Conservation (phyloP, 1,284 basidiomycete species). For the Cryptococcus sp. region DNA sequence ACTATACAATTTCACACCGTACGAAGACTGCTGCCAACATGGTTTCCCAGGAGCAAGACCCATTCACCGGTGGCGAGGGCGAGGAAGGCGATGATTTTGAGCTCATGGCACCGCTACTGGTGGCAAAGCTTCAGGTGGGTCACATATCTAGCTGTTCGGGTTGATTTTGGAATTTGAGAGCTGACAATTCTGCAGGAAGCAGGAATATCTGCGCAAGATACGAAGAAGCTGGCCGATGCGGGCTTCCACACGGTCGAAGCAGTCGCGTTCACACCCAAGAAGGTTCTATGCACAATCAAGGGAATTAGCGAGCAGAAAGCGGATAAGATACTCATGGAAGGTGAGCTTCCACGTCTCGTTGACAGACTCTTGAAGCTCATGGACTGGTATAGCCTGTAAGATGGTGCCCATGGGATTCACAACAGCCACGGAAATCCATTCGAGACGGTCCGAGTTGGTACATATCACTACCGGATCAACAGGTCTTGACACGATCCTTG, state of each 20-base stretch:
- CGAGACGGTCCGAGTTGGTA: slow-evolving; percentile 91
- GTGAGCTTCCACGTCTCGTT: slow-evolving; percentile 55
- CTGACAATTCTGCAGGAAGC: slow-evolving; percentile 63
- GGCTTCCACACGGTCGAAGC: slow-evolving; percentile 94
- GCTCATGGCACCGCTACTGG: slow-evolving; percentile 73
- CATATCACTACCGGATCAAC: slow-evolving; percentile 97
- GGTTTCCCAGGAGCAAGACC: slow-evolving; percentile 40
- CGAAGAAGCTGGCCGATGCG: slow-evolving; percentile 90
- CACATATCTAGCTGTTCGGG: not conserved
- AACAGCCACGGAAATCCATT: slow-evolving; percentile 96
- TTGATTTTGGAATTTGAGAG: not conserved
- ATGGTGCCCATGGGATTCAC: slow-evolving; percentile 97
- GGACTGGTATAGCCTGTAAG: slow-evolving; percentile 71
- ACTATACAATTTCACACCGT: not conserved
- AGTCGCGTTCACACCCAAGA: slow-evolving; percentile 97
- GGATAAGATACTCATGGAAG: slow-evolving; percentile 91
- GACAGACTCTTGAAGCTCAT: slow-evolving; percentile 1
- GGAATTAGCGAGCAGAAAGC: slow-evolving; percentile 98
- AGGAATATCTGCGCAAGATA: slow-evolving; percentile 86
- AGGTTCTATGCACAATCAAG: slow-evolving; percentile 85
- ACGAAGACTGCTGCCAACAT: slow-evolving; percentile 13
- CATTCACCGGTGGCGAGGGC: slow-evolving; percentile 50
- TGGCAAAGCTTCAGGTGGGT: slow-evolving; percentile 70
- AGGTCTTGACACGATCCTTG: slow-evolving; percentile 91
- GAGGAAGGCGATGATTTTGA: slow-evolving; percentile 58